These are phyloP conservation scores for Auricularia heimuer DNA, from an alignment of 768 basidiomycete species.

Conservation along the genomic window DNA sequence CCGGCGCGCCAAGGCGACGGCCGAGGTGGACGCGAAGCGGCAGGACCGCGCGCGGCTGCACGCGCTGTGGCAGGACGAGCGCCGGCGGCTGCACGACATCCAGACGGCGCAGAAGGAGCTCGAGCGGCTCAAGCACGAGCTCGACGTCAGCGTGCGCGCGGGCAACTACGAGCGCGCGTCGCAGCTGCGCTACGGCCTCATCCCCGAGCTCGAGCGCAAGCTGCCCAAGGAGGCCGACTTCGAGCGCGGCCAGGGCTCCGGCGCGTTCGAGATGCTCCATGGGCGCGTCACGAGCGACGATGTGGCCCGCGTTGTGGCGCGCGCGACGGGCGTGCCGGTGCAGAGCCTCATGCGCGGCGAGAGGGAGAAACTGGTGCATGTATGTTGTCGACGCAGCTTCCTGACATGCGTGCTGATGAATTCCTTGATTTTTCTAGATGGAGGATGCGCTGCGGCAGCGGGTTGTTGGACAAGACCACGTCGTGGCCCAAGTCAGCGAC, in stretches of 20 bases:
- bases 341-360: constrained; percentile 84
- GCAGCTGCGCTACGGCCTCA: constrained; percentile 72
- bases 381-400: constrained; percentile 26
- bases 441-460: constrained; percentile 64
- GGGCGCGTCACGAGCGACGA: constrained; percentile 85
- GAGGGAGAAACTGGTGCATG: constrained; percentile 79
- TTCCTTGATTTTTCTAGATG: constrained; percentile 45
- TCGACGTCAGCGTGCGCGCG: constrained; percentile 82
- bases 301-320: constrained; percentile 80
- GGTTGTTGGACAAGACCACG: constrained; percentile 87
- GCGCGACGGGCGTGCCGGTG: constrained; percentile 84
- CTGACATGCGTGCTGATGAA: not conserved
- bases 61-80: constrained; percentile 61
- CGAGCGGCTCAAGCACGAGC: constrained; percentile 74
- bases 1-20: constrained; percentile 57
- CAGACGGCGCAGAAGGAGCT: constrained; percentile 66
- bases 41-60: constrained; percentile 52
- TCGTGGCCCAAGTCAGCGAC: constrained; percentile 76
- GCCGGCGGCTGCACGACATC: constrained; percentile 53
- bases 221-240: constrained; percentile 51
- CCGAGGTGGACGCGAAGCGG: constrained; percentile 48
- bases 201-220: constrained; percentile 68
- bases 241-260: constrained; percentile 28
- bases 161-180: constrained; percentile 82
- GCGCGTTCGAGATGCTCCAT: constrained; percentile 58